Evolutionary conservation across 1,139 yeast species (phyloP), one percentile per base, ranked within the genome.

Genomic region (Blastobotrys buckinghamii): DNA sequence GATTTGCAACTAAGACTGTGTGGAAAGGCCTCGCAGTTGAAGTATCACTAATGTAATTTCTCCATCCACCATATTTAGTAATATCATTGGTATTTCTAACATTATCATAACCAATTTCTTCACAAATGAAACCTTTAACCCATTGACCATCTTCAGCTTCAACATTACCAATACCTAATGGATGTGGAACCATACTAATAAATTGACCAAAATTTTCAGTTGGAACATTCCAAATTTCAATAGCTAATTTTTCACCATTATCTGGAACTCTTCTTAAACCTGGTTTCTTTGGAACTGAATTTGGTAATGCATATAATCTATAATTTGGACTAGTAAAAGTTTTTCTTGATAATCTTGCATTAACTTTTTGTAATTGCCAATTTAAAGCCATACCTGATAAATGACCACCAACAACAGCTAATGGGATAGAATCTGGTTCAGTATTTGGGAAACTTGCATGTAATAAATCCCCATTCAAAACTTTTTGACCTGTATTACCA

Each of bases 371-470:
- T 54, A 92, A 75, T 71, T 92, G 98, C 96, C 97, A 89, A 67
- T 92, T 90, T 57, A 92, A 75, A 49, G 90, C 90, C 74, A 87
- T 79, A 1, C 96, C 97, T 52, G 80, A 74, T 55, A 92, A 74
- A 64, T 92, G 98, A 45, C 97, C 97, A 50, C 98, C 98, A 43
- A 92, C 97, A 33, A 90, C 98, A 1, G 97, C 97, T 53, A 90
- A 72, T 53, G 82, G 77, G 48, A 85, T 70, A 4, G 75, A 67
- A 2, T 70, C 55, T 2, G 69, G 60, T 27, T 52, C 53, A 36
- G 71, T 63, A 17, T 53, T 52, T 34, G 82, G 81, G 16, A 73
- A 60, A 2, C 58, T 37, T 2, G 58, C 50, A 51, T 64, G 60
- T 35, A 79, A 60, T 36, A 61, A 66, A 56, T 79, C 82, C 32